Base-by-base conservation (phyloP, 2,329 filamentous ascomycete genomes). In the Fusarium hainanense region DNA sequence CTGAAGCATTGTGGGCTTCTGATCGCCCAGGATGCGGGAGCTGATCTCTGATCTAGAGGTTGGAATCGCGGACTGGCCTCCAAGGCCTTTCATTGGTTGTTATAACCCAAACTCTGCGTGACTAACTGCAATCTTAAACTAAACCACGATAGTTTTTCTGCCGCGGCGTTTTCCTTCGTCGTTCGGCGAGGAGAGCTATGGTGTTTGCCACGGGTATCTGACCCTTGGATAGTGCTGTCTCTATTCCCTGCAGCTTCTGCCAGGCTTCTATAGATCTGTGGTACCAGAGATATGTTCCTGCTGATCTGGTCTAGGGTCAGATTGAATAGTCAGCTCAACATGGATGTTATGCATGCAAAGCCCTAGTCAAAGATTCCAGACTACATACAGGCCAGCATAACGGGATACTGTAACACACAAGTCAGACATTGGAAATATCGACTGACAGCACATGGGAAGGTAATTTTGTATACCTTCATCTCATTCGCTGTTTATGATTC, bases 1-100 rank as follows among this genome's bases (percentile, higher is more conserved):
- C 52, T 61, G 21, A 51, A 54, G 63, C 41, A 42, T 42, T 64
- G 58, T 68, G 43, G 67, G 16, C 30, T 54, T 58, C 21, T 28
- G 43, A 41, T 63, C 54, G 37, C 28, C 32, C 30, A 48, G 21
- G 23, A 43, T 21, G 47, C 41, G 40, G 52, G 55, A 68, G 32
- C 47, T 34, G 43, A 46, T 58, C 51, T 65, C 12, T 41, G 27
- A 54, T 50, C 37, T 42, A 21, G 6, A 20, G 4, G 30, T 47
- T 49, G 14, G 20, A 13, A 13, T 21, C 21, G 21, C n/a, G 21
- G 21, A 21, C 21, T 21, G 21, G 21, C 21, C 21, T 21, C 21
- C 21, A 4, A 21, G 16, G 43, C 34, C 18, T 54, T 21, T 21
- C 9, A 68, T 68, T 65, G 63, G 63, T 34, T 13, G 14, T 14